Evolutionary conservation across 176 grass and related monocot genomes (phyloP).

Genomic region (Eleusine coracana): DNA sequence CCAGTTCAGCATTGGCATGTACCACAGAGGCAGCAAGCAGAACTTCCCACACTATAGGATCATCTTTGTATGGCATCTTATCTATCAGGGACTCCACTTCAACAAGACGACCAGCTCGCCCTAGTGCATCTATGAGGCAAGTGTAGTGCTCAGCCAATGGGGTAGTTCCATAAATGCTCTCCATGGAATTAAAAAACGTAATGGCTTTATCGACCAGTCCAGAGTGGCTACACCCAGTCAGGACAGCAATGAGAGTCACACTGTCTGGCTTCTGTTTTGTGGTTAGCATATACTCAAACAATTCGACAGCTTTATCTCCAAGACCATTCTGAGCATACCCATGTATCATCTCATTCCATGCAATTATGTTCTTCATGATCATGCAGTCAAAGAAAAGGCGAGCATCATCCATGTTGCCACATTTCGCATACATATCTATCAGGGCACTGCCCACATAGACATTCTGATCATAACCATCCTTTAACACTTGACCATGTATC

Average conservation of each 20-base stretch:
- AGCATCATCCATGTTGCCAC: constrained; percentile 70
- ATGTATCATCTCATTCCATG: constrained; percentile 99
- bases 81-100: constrained; percentile 68
- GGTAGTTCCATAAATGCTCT: constrained; percentile 52
- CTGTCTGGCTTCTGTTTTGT: constrained; percentile 72
- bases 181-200: constrained; percentile 68
- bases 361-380: constrained; percentile 73
- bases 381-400: constrained; percentile 67
- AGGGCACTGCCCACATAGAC: constrained; percentile 77
- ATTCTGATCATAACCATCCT: constrained; percentile 75
- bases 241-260: constrained; percentile 76
- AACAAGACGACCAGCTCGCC: constrained; percentile 64
- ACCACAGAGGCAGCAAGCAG: constrained; percentile 78
- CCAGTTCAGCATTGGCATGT: constrained; percentile 74
- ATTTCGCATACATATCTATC: constrained; percentile 92
- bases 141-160: constrained; percentile 83
- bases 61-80: constrained; percentile 67
- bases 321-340: constrained; percentile 83
- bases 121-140: constrained; percentile 82
- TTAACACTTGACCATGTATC: constrained; percentile 68
- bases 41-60: constrained; percentile 85
- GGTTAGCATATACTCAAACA: constrained; percentile 77
- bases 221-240: constrained; percentile 78
- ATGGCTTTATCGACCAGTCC: constrained; percentile 66
- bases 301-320: constrained; percentile 61